A percentile compares a stretch with the other conserved stretches of the same genome.
Conservation (phyloP, 2,329 filamentous ascomycete genomes). For the Biscogniauxia mediterranea region DNA sequence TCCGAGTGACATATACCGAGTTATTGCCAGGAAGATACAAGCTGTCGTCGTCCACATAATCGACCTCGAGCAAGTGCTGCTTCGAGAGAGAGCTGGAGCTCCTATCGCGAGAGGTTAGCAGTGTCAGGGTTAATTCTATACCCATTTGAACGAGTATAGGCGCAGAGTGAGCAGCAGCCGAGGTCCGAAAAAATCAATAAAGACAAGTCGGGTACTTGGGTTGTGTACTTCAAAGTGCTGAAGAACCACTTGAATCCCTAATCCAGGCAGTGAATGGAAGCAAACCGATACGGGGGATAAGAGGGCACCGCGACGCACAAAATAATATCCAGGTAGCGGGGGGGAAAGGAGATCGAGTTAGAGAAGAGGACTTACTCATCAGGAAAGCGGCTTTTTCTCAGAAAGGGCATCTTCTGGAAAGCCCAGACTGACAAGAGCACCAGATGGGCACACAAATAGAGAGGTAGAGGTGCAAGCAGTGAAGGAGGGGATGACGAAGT, state of each 20-base stretch:
- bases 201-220: not conserved
- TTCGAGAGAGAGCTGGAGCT: slow-evolving; percentile 10
- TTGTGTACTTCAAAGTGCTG: not conserved
- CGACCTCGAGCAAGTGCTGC: not conserved
- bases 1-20: slow-evolving; percentile 25
- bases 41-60: slow-evolving; percentile 8
- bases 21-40: slow-evolving; percentile 17
- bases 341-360: no score
- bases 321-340: not conserved
- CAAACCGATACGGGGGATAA: no score
- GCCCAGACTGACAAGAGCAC: not conserved
- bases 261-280: no score
- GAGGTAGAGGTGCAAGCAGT: not conserved
- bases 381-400: not conserved
- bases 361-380: not conserved
- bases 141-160: not conserved
- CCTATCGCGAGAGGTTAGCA: slow-evolving; percentile 9
- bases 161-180: not conserved
- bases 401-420: not conserved
- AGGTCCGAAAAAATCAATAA: not conserved
- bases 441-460: no score
- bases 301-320: no score
- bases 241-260: no score
- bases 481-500: not conserved
- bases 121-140: not conserved